Conservation (phyloP, 176 grass and related monocot species). For the Bromus sterilis region DNA sequence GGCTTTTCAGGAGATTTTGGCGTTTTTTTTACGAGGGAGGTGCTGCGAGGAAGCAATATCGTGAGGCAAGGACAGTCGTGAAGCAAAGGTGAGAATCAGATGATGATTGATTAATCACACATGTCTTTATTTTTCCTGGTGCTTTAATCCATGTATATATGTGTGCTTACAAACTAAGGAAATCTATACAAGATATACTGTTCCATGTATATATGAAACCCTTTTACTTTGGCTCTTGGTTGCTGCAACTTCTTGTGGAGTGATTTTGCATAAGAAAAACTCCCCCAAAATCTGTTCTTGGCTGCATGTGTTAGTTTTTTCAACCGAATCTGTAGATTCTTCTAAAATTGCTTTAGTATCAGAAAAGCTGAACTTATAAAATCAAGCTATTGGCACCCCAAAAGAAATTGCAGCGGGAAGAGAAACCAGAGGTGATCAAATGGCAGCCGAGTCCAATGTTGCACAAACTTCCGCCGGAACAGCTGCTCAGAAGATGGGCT, state of each 20-base stretch:
- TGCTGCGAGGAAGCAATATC: constrained; percentile 16
- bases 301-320: background rate
- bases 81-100: constrained; percentile 40
- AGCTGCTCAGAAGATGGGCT: constrained; percentile 44
- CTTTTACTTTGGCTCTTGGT: background rate
- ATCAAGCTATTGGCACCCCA: background rate
- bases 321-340: background rate
- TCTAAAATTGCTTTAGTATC: background rate
- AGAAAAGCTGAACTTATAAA: background rate
- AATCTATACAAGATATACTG: background rate
- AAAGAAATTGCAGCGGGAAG: constrained; percentile 15
- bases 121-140: constrained; percentile 9
- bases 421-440: constrained; percentile 9
- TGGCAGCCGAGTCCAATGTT: constrained; percentile 29
- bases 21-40: constrained; percentile 9
- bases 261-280: background rate
- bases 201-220: background rate
- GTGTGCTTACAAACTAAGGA: constrained; percentile 25
- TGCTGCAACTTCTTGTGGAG: background rate
- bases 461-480: constrained; percentile 21
- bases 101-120: constrained; percentile 35
- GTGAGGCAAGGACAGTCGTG: constrained; percentile 6
- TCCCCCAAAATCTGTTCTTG: background rate
- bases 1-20: constrained; percentile 14
- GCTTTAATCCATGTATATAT: constrained; percentile 9